phyloP scores from a whole-genome alignment of 2,329 filamentous ascomycete genomes.

The Sphaerulina populicola region DNA sequence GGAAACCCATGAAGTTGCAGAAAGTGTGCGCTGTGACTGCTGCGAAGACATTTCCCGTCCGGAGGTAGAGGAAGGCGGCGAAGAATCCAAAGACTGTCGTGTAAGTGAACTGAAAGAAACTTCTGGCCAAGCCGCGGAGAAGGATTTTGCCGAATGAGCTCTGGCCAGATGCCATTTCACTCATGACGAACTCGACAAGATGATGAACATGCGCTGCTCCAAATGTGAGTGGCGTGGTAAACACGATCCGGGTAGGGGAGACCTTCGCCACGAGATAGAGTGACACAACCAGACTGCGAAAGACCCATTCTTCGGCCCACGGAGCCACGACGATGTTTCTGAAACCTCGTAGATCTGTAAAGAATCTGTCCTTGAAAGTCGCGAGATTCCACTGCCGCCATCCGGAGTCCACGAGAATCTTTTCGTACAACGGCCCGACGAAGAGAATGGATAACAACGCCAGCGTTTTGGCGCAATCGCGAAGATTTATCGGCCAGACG shows the following conservation, averaged over 20 bases:
- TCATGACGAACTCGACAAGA: constrained; percentile 85
- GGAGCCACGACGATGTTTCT: constrained; percentile 80
- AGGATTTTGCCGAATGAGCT: constrained; percentile 16
- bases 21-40: constrained; percentile 73
- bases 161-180: constrained; percentile 51
- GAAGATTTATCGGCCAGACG: constrained; percentile 64
- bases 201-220: constrained; percentile 91
- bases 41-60: constrained; percentile 71
- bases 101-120: constrained; percentile 76
- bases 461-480: constrained; percentile 45
- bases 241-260: constrained; percentile 53
- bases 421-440: constrained; percentile 73
- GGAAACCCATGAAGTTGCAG: constrained; percentile 87
- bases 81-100: constrained; percentile 92
- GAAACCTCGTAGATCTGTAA: constrained; percentile 71
- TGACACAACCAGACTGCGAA: constrained; percentile 77
- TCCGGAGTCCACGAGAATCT: constrained; percentile 59
- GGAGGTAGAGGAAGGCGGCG: constrained; percentile 77
- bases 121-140: constrained; percentile 50
- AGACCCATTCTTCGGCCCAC: constrained; percentile 86
- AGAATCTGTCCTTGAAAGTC: constrained; percentile 48
- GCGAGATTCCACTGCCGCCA: constrained; percentile 52
- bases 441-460: constrained; percentile 71
- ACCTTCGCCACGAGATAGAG: constrained; percentile 66
- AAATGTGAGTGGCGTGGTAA: constrained; percentile 80